Conservation (phyloP, 2,329 filamentous ascomycete genomes). For the Exophiala sideris region DNA sequence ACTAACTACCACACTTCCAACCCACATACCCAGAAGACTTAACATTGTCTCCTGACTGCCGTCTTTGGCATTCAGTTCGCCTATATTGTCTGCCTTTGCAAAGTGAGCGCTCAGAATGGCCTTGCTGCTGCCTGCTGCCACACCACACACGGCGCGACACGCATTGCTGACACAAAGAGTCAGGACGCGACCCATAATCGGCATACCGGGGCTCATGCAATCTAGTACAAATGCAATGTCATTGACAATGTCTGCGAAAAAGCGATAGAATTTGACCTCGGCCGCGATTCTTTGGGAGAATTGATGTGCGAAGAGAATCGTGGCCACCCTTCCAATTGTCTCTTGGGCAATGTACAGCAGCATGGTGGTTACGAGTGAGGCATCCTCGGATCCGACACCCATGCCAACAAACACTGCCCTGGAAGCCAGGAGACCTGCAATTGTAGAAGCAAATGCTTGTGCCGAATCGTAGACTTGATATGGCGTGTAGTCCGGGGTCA, state of each 20-base stretch:
- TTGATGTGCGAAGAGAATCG: conserved; percentile 79
- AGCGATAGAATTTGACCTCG: conserved; percentile 85
- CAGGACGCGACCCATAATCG: conserved; percentile 54
- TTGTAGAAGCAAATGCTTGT: conserved; percentile 80
- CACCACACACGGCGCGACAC: conserved; percentile 72
- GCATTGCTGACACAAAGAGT: conserved; percentile 61
- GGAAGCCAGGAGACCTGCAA: conserved; percentile 74
- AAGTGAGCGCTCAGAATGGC: conserved; percentile 91
- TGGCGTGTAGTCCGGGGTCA: conserved; percentile 70
- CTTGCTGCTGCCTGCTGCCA: conserved; percentile 85
- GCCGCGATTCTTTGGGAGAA: conserved; percentile 81
- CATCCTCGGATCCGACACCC: conserved; percentile 79
- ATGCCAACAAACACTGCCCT: conserved; percentile 74
- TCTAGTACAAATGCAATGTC: conserved; percentile 84
- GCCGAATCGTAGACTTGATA: conserved; percentile 59
- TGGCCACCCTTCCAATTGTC: conserved; percentile 74
- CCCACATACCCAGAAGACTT: conserved; percentile 79
- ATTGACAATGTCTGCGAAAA: conserved; percentile 85
- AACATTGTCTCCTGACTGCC: conserved; percentile 94
- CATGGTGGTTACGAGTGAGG: conserved; percentile 50
- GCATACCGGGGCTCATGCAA: conserved; percentile 71
- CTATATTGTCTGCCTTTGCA: conserved; percentile 78
- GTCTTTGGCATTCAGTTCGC: conserved; percentile 92
- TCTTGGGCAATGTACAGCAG: conserved; percentile 81
- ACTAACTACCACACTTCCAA: conserved; percentile 76